Evolutionary conservation across 257 asterid genomes (phyloP).

Genomic region (Petrea volubilis): DNA sequence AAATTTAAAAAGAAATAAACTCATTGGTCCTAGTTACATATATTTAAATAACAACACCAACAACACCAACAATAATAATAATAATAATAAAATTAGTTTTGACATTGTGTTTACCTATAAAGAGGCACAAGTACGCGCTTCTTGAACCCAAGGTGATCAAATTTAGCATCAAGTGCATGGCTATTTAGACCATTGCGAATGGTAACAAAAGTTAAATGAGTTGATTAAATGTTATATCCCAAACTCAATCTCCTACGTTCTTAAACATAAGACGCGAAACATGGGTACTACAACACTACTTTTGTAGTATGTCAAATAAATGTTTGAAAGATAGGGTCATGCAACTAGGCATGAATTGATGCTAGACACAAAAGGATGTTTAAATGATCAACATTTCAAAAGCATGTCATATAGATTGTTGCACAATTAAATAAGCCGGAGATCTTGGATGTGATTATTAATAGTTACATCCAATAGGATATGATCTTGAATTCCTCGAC

Average conservation of each 20-base stretch:
- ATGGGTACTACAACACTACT: no score
- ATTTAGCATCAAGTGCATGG: no score
- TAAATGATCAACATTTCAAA: not conserved
- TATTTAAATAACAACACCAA: no score
- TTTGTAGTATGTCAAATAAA: no score
- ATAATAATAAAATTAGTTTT: no score
- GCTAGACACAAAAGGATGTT: not conserved
- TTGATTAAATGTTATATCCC: not conserved
- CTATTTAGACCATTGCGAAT: not conserved
- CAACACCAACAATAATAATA: no score
- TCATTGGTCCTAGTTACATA: not conserved
- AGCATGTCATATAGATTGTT: not conserved
- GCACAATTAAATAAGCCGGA: not conserved
- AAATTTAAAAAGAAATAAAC: no score
- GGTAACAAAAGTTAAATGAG: not conserved
- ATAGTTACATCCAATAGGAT: not conserved
- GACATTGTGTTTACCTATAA: not conserved
- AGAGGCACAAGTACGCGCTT: not conserved
- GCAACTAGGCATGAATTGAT: not conserved
- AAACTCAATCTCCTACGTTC: not conserved
- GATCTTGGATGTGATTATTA: not conserved
- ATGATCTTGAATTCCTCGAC: no score
- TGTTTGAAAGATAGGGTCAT: not conserved
- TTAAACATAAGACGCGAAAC: not conserved
- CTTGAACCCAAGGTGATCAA: no score